phyloP scores from a whole-genome alignment of 306 rosid genomes.

The Albizia julibrissin region DNA sequence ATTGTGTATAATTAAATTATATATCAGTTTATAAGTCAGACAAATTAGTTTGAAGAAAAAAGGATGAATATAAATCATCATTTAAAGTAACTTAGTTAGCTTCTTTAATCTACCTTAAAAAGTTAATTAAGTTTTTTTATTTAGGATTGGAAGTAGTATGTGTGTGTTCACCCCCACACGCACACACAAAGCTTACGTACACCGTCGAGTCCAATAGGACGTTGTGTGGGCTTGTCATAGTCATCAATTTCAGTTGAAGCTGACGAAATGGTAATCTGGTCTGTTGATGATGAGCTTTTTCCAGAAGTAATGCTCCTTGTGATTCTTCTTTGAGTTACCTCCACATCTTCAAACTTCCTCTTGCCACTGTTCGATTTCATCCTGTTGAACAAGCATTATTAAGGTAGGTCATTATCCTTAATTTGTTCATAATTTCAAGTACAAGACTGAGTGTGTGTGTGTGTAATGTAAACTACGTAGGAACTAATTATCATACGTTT shows the following conservation, averaged over 20 bases:
- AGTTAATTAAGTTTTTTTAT: no score
- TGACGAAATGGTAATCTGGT: neutral
- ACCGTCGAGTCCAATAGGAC: neutral
- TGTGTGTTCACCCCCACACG: no score
- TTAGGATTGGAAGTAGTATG: no score
- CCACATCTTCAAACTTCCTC: neutral
- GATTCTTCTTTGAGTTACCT: neutral
- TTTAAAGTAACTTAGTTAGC: no score
- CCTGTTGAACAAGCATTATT: neutral
- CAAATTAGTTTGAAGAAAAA: no score
- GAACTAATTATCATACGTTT: neutral
- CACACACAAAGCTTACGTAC: neutral
- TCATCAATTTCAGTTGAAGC: neutral
- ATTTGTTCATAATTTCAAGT: neutral
- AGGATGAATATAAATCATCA: no score
- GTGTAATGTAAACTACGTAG: neutral
- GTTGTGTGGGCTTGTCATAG: neutral
- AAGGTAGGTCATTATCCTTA: neutral
- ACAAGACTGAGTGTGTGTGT: neutral
- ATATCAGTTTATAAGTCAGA: no score
- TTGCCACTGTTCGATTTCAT: slow-evolving; percentile 9
- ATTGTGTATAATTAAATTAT: no score
- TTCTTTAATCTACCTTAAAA: no score
- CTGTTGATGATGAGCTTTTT: neutral
- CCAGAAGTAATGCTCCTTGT: neutral